Conservation (phyloP, 139 green algal species). For the Volvox africanus region DNA sequence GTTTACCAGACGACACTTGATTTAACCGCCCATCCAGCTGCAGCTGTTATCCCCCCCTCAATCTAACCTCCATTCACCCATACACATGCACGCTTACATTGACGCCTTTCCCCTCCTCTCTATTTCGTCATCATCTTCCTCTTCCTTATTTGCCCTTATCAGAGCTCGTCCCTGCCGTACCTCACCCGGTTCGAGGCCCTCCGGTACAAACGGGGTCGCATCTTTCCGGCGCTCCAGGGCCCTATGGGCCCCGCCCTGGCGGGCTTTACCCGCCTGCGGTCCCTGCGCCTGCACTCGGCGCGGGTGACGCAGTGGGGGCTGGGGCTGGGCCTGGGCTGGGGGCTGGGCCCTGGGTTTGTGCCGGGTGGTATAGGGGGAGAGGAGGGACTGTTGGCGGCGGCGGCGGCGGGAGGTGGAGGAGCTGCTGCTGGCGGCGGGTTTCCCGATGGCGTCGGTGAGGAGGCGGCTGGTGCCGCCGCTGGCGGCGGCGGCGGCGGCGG, state of each 20-base stretch:
- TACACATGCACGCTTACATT: too few relatives aligned
- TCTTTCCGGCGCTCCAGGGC: not conserved
- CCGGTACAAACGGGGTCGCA: not conserved
- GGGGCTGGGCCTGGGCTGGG: not conserved
- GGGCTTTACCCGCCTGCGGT: not conserved
- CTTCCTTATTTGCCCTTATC: not conserved
- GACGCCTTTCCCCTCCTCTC: not conserved
- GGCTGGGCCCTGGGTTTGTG: not conserved
- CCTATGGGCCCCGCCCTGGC: not conserved
- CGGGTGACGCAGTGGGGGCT: not conserved
- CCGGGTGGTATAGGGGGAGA: not conserved
- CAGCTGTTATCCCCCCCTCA: too few relatives aligned
- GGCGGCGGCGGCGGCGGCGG: not conserved
- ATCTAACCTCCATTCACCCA: too few relatives aligned
- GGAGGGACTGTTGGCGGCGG: not conserved
- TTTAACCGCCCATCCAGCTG: too few relatives aligned
- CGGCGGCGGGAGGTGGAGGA: not conserved
- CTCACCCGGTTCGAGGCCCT: conserved; percentile 33
- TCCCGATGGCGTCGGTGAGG: too few relatives aligned
- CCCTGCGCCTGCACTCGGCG: not conserved
- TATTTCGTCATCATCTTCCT: not conserved
- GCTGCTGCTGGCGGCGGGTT: not conserved
- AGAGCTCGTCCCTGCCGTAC: not conserved
- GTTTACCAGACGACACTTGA: too few relatives aligned
- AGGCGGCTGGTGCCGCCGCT: not conserved